Base-by-base conservation (phyloP, 768 basidiomycete species). In the Lentinula detonsa region DNA sequence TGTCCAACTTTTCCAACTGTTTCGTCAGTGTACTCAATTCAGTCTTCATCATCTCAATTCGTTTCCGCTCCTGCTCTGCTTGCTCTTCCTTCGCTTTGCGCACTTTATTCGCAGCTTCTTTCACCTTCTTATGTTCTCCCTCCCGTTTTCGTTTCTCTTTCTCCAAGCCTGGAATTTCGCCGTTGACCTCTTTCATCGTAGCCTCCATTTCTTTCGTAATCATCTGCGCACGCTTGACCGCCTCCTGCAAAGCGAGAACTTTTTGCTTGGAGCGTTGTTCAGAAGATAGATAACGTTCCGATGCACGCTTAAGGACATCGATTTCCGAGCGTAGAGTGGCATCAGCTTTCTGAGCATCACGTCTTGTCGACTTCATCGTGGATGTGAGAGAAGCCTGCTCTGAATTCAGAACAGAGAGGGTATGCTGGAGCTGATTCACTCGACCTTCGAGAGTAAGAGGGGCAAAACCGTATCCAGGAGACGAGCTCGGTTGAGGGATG, bases 251-350 rank as follows among this genome's bases (percentile, higher is more conserved):
- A 1, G 95, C 91, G 10, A 94, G 80, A 9, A 89, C 85, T 66
- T 93, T 95, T 70, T 96, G 94, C 48, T 86, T 85, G 9, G 88
- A 85, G n/a, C 93, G 83, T 23, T 84, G 78, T 70, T 98, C 95
- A 2, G 83, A 81, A 1, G 84, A 79, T 0, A 82, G 75, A 59
- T 89, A 83, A 66, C 93, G 93, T 66, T 96, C 94, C 3, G 88
- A 87, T 1, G 91, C 84, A 4, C 91, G 84, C 70, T 90, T 92
- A 57, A 95, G 79, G 0, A 83, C 81, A 39, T 95, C 91, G 48
- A 96, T 93, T 73, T 96, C 93, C 2, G 86, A 77, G 34, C 90
- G 88, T 23, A 96, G 78, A 5, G 85, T 83, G 0, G 93, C 85
- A 57, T 95, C 89, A 0, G 88, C 85, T 65, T 92, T 90, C 68